These are phyloP conservation scores for Boletus barrowsii DNA, from an alignment of 768 basidiomycete genomes.

Conservation along the genomic window DNA sequence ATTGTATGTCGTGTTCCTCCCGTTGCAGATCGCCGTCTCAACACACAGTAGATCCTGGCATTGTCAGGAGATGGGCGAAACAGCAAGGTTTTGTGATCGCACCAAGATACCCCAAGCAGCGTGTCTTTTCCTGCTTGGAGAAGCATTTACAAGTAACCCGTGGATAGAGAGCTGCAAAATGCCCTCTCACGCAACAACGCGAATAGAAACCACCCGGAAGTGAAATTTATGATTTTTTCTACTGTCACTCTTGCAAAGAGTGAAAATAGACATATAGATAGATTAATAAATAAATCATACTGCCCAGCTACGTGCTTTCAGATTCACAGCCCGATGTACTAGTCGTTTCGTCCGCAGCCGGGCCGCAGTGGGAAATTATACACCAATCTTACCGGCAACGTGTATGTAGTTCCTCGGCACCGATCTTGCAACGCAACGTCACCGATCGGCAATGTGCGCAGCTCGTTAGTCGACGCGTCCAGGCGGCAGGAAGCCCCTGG, in stretches of 20 bases:
- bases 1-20: slow-evolving; percentile 40
- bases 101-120: slow-evolving; percentile 54
- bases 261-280: too few species aligned
- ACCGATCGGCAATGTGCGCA: slow-evolving; percentile 4
- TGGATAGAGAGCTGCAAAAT: background rate
- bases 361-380: too few species aligned
- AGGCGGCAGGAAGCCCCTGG: slow-evolving; percentile 8
- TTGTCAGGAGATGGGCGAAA: slow-evolving; percentile 54
- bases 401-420: background rate
- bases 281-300: too few species aligned
- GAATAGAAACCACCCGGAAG: too few species aligned
- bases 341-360: too few species aligned
- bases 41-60: slow-evolving; percentile 43
- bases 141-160: slow-evolving; percentile 33
- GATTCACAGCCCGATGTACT: too few species aligned
- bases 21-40: background rate
- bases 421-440: background rate
- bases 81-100: slow-evolving; percentile 52
- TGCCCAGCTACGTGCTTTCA: too few species aligned
- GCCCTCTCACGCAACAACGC: background rate
- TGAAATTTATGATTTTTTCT: too few species aligned
- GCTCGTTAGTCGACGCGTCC: slow-evolving; percentile 17
- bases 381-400: too few species aligned
- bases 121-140: slow-evolving; percentile 60
- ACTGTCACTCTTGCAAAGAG: background rate